These are phyloP conservation scores for Botrytis tulipae DNA, from an alignment of 2,329 filamentous ascomycete genomes.

Conservation along the genomic window DNA sequence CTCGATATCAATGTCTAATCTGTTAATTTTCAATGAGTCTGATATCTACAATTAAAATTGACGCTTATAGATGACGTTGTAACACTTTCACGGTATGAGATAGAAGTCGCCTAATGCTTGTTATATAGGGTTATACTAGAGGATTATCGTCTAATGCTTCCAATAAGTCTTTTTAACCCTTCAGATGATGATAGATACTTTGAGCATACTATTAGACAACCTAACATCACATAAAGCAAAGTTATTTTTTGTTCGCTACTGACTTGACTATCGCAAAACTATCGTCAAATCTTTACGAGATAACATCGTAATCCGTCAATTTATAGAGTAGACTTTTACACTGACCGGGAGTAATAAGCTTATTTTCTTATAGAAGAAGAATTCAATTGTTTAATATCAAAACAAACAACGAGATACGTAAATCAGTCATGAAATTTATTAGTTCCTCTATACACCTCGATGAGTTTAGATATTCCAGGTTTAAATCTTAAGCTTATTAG, in stretches of 20 bases:
- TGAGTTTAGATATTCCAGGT: accelerated
- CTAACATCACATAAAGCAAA: accelerated
- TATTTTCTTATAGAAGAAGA: not conserved
- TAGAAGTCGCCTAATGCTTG: accelerated
- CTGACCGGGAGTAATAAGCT: too few species aligned
- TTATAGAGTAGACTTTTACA: not conserved
- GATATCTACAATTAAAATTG: accelerated
- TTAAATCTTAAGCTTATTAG: not conserved
- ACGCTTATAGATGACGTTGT: not conserved
- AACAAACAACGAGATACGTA: not conserved
- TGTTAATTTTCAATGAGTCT: accelerated
- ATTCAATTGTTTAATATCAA: not conserved
- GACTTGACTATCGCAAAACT: accelerated
- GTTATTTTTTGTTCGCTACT: accelerated
- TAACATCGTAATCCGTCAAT: not conserved
- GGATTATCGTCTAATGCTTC: accelerated
- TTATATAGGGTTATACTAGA: accelerated
- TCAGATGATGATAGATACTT: accelerated
- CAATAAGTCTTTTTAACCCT: not conserved
- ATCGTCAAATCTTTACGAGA: not conserved
- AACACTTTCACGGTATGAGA: not conserved
- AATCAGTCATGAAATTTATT: not conserved
- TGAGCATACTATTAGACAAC: not conserved
- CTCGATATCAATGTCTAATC: accelerated
- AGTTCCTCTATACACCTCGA: accelerated